Evolutionary conservation across 495 filamentous ascomycete genomes (phyloP).

Genomic region (Penicillium paxilli): DNA sequence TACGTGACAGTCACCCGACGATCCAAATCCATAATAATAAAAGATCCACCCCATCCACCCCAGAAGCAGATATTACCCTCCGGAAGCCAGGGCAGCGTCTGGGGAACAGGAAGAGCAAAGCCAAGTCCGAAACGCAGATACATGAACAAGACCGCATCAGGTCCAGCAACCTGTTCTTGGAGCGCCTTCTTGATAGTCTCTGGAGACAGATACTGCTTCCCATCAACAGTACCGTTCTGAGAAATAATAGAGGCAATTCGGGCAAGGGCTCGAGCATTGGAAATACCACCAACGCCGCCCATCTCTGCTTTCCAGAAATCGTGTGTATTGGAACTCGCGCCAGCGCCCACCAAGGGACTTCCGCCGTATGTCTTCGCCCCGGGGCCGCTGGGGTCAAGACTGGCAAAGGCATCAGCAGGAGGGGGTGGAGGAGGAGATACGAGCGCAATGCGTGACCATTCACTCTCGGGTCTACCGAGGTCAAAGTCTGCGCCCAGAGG

Average conservation of each 20-base stretch:
- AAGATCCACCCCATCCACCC: slow-evolving; percentile 46
- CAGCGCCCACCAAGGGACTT: background rate
- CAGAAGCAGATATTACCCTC: slow-evolving; percentile 38
- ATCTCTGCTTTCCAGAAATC: slow-evolving; percentile 26
- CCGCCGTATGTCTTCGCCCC: slow-evolving; percentile 13
- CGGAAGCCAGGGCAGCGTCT: slow-evolving; percentile 26
- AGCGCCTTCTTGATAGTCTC: slow-evolving; percentile 37
- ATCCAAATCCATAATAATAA: slow-evolving; percentile 44
- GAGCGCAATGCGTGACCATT: slow-evolving; percentile 31
- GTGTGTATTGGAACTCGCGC: slow-evolving; percentile 2
- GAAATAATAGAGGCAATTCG: slow-evolving; percentile 33
- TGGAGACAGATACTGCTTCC: slow-evolving; percentile 28
- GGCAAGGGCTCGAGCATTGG: slow-evolving; percentile 35
- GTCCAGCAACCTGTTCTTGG: slow-evolving; percentile 34
- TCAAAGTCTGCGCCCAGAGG: slow-evolving; percentile 43
- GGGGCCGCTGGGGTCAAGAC: slow-evolving; percentile 15
- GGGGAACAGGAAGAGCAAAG: slow-evolving; percentile 22
- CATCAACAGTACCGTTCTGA: slow-evolving; percentile 29
- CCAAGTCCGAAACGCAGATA: slow-evolving; percentile 39
- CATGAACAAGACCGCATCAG: slow-evolving; percentile 29
- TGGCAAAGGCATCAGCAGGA: background rate
- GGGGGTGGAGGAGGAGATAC: slow-evolving; percentile 15
- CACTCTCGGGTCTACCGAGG: slow-evolving; percentile 31
- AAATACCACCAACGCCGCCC: slow-evolving; percentile 31
- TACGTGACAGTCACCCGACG: slow-evolving; percentile 41